Percentiles rank a stretch among this genome's conserved stretches.
Evolutionary conservation across 2,329 filamentous ascomycete species (phyloP).

Genomic region (Fusarium albosuccineum): DNA sequence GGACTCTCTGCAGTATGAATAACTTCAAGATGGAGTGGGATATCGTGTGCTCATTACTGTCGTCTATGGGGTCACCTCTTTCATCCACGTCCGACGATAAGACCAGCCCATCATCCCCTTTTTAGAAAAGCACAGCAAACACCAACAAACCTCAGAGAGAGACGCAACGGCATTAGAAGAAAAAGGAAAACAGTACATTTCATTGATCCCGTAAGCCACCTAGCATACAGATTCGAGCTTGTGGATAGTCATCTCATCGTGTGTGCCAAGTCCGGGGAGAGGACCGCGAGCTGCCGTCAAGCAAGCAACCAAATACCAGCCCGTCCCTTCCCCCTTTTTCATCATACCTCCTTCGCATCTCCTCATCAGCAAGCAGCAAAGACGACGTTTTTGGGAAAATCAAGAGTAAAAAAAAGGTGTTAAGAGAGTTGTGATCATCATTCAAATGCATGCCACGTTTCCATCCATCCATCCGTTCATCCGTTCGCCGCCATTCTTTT

Average conservation of each 20-base stretch:
- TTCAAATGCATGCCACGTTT: slow-evolving; percentile 51
- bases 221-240: slow-evolving; percentile 43
- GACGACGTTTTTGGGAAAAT: slow-evolving; percentile 39
- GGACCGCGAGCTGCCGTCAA: slow-evolving; percentile 22
- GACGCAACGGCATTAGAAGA: slow-evolving; percentile 7
- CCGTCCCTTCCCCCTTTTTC: slow-evolving; percentile 23
- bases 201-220: slow-evolving; percentile 47
- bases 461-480: slow-evolving; percentile 47
- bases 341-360: slow-evolving; percentile 10
- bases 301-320: slow-evolving; percentile 24
- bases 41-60: slow-evolving; percentile 38
- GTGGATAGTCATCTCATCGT: slow-evolving; percentile 30
- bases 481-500: slow-evolving; percentile 50
- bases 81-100: slow-evolving; percentile 14
- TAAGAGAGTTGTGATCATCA: slow-evolving; percentile 46
- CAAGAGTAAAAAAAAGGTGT: slow-evolving; percentile 36
- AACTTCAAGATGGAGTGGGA: slow-evolving; percentile 15
- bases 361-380: slow-evolving; percentile 29
- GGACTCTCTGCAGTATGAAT: neutral
- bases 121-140: slow-evolving; percentile 15
- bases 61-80: slow-evolving; percentile 36
- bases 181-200: slow-evolving; percentile 41
- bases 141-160: slow-evolving; percentile 15
- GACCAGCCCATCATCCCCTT: slow-evolving; percentile 5
- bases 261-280: slow-evolving; percentile 24